phyloP scores from a whole-genome alignment of 352 stramenopile species.

The Phytophthora hibernalis region DNA sequence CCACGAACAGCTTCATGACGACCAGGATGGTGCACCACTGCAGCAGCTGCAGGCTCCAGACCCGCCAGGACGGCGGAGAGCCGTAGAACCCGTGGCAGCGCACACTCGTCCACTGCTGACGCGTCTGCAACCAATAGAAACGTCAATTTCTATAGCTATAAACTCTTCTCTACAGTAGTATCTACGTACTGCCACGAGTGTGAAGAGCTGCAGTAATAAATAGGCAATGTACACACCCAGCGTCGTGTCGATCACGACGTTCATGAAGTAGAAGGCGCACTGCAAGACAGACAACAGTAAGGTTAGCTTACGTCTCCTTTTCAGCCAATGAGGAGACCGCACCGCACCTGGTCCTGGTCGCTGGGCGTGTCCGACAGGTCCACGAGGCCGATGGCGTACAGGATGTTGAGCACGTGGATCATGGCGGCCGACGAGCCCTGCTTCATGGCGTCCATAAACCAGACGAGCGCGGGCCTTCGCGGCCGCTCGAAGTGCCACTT shows the following conservation, averaged over 20 bases:
- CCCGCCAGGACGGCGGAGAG: slow-evolving; percentile 64
- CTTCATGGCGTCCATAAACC: slow-evolving; percentile 89
- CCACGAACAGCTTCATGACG: slow-evolving; percentile 78
- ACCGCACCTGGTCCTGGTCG: slow-evolving; percentile 66
- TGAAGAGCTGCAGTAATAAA: slow-evolving; percentile 71
- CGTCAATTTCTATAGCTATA: slow-evolving; percentile 3
- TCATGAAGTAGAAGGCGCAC: slow-evolving; percentile 91
- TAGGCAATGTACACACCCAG: slow-evolving; percentile 86
- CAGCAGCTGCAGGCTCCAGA: slow-evolving; percentile 70
- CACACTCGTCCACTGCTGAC: slow-evolving; percentile 65
- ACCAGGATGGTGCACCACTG: slow-evolving; percentile 74
- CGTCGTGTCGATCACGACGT: slow-evolving; percentile 85
- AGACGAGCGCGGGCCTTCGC: slow-evolving; percentile 67
- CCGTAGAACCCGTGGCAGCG: slow-evolving; percentile 74
- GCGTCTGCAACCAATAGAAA: slow-evolving; percentile 39
- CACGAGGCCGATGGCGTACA: slow-evolving; percentile 78
- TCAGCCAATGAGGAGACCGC: neutral
- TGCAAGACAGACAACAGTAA: slow-evolving; percentile 17
- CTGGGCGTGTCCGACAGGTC: slow-evolving; percentile 56
- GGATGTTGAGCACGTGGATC: slow-evolving; percentile 84
- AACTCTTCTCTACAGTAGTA: neutral
- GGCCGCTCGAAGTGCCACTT: slow-evolving; percentile 82
- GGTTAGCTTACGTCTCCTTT: neutral
- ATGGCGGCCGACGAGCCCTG: slow-evolving; percentile 81
- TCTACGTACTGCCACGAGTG: slow-evolving; percentile 54